These are phyloP conservation scores for Rusavskia elegans DNA, from an alignment of 495 filamentous ascomycete genomes.

Conservation along the genomic window DNA sequence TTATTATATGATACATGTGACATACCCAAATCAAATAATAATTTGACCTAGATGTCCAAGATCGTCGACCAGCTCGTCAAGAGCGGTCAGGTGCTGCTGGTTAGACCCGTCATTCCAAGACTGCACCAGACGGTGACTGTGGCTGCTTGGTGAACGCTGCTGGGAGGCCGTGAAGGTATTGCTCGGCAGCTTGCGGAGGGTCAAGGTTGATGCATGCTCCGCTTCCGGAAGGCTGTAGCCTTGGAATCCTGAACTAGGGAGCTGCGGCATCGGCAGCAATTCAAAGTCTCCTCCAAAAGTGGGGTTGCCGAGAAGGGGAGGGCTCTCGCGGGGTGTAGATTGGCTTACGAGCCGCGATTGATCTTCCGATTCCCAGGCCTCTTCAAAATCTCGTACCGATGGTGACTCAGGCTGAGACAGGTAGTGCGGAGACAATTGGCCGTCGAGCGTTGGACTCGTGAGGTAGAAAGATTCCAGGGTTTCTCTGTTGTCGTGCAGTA, in stretches of 20 bases:
- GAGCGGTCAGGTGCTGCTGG: conserved; percentile 15
- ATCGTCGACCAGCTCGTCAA: conserved; percentile 36
- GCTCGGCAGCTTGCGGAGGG: conserved; percentile 8
- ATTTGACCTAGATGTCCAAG: conserved; percentile 35
- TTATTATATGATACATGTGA: neutral
- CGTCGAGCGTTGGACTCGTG: conserved; percentile 1
- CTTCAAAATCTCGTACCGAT: conserved; percentile 7
- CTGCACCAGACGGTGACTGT: conserved; percentile 9
- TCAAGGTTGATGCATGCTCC: conserved; percentile 10
- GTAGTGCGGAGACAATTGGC: conserved; percentile 8
- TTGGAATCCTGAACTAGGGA: conserved; percentile 2
- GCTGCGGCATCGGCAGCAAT: neutral
- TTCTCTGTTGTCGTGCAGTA: neutral
- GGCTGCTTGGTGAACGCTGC: neutral
- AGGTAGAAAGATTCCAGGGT: conserved; percentile 6
- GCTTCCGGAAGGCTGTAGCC: conserved; percentile 11
- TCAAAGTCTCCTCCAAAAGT: neutral
- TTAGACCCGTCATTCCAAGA: conserved; percentile 20
- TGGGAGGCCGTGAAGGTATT: neutral
- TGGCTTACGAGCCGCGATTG: neutral
- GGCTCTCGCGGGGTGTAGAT: neutral
- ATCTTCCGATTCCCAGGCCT: neutral
- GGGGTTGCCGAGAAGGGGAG: conserved; percentile 1
- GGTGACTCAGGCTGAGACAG: conserved; percentile 13
- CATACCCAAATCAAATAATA: conserved; percentile 17